phyloP scores from a whole-genome alignment of 208 protist species.

The Leishmania tropica region DNA sequence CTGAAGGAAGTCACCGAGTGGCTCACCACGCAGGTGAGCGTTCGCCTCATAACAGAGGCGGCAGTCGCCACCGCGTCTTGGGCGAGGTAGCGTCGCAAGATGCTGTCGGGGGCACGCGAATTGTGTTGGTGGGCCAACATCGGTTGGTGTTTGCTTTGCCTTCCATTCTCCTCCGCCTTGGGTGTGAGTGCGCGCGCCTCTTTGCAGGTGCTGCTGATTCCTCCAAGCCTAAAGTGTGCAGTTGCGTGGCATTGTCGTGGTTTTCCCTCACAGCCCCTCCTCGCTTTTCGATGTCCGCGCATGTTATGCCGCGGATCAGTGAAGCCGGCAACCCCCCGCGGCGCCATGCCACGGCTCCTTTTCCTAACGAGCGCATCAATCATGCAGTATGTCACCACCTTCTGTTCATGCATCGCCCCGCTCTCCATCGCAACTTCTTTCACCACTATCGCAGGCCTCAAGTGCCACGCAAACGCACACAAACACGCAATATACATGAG shows the following conservation, averaged over 20 bases:
- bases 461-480: neutral
- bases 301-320: neutral
- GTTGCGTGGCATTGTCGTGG: neutral
- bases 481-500: conserved; percentile 10
- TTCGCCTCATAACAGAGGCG: conserved; percentile 18
- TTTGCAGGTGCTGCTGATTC: neutral
- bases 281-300: neutral
- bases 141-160: neutral
- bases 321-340: neutral
- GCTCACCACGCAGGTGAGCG: conserved; percentile 26
- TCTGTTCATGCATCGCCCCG: neutral
- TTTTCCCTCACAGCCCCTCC: neutral
- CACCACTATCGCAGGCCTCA: neutral
- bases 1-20: conserved; percentile 33
- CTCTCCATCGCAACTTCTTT: neutral
- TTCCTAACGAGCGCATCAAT: neutral
- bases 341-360: neutral
- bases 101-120: neutral
- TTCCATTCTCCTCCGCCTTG: neutral
- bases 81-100: neutral
- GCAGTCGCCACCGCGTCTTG: neutral
- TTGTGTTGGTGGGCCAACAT: neutral
- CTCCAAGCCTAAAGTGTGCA: neutral
- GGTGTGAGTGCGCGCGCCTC: neutral
- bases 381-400: neutral